phyloP scores from a whole-genome alignment of 495 filamentous ascomycete genomes.

The Penicillium psychrofluorescens region DNA sequence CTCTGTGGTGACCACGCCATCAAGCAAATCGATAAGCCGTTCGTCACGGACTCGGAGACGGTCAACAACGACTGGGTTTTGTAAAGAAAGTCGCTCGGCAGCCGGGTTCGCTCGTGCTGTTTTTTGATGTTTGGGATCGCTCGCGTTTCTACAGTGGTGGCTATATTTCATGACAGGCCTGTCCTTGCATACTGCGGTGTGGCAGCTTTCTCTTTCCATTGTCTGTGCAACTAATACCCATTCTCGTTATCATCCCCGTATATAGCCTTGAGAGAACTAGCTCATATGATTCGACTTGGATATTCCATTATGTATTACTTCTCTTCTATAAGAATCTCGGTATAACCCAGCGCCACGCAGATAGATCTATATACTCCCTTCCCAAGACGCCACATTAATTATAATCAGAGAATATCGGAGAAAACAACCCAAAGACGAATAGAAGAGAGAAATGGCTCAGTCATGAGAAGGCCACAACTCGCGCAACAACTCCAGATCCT shows the following conservation, averaged over 20 bases:
- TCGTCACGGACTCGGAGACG: slow-evolving; percentile 64
- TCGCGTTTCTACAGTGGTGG: slow-evolving; percentile 10
- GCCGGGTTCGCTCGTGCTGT: too few species aligned
- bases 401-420: background rate
- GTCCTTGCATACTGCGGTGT: background rate
- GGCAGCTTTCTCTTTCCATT: background rate
- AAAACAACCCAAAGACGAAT: background rate
- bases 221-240: slow-evolving; percentile 1
- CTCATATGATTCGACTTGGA: background rate
- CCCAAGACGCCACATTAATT: too few species aligned
- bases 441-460: background rate
- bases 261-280: background rate
- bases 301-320: background rate
- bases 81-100: slow-evolving; percentile 23
- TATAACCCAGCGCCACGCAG: slow-evolving; percentile 1
- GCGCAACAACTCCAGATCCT: slow-evolving; percentile 36
- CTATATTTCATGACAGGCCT: background rate
- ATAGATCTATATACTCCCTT: background rate
- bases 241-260: background rate
- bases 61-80: slow-evolving; percentile 71
- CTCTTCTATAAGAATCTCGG: too few species aligned
- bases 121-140: background rate
- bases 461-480: slow-evolving; percentile 21
- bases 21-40: slow-evolving; percentile 86
- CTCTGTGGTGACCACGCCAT: slow-evolving; percentile 92